Evolutionary conservation across 2,329 filamentous ascomycete species (phyloP), one percentile per base, ranked within the genome.

Genomic region (Exophiala viscosa): DNA sequence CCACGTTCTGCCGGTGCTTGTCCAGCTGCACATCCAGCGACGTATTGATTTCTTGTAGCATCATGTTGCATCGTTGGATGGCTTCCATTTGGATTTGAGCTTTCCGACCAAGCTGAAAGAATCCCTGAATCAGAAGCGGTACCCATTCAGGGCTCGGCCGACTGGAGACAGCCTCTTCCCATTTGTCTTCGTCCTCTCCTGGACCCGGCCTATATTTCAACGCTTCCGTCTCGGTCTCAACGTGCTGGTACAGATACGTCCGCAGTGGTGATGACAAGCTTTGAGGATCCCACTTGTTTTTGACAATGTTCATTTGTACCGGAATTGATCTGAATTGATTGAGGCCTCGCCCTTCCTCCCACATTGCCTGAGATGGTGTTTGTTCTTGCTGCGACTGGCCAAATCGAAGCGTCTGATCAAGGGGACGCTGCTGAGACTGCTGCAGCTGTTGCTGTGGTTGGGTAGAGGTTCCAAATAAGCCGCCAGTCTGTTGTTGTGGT

Each of bases 31-130:
- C 72, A 1, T 75, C 75, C n/a, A 86, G 72, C 23, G 74, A 78
- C 57, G 79, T 79, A 67, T 85, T 84, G 70, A 86, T 85, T 66
- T 86, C 81, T 63, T 85, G 82, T 31, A 85, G 68, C 18, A 82
- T 77, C 40, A 72, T 72, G 57, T 81, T 79, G 63, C 84, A 75
- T 61, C 76, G 76, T 23, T 73, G 72, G n/a, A 85, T 73, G 45
- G 79, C 79, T 51, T 78, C 73, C 31, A 75, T 74, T 64, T 85
- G 83, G 51, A 75, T 74, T 57, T 78, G 72, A 36, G 83, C 76
- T 42, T 83, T 78, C 57, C 77, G 73, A 36, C 78, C 80, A 17
- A 86, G 69, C 46, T 81, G 76, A 60, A 75, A 75, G 64, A 85
- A 85, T 15, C 83, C 83, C 40, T 76, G 75, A 9, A 78, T 78